Evolutionary conservation across 805 yeast genomes (phyloP).

Genomic region (Myxozyma mucilagina): DNA sequence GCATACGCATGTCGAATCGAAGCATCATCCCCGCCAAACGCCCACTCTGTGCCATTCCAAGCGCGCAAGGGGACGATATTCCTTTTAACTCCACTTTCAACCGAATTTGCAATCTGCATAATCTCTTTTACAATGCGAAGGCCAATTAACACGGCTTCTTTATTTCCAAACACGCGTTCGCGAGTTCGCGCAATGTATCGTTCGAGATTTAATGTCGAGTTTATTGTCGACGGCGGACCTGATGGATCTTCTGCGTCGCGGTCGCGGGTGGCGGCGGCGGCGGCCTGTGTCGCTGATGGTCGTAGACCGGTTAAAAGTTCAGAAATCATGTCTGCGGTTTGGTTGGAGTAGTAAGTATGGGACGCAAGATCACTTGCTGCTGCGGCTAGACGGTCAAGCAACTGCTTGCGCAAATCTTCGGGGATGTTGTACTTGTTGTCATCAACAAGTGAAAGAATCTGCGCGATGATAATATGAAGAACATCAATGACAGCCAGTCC

Average conservation of each 20-base stretch:
- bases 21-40: constrained; percentile 1
- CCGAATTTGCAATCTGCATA: constrained; percentile 21
- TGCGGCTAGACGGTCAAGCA: constrained; percentile 50
- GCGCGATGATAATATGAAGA: constrained; percentile 23
- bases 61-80: constrained; percentile 22
- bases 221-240: constrained; percentile 23
- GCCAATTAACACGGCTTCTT: constrained; percentile 14
- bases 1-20: constrained; percentile 19
- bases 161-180: not conserved
- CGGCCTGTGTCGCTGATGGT: not conserved
- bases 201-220: constrained; percentile 19
- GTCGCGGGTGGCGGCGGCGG: not conserved
- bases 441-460: constrained; percentile 44
- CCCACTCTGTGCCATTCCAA: constrained; percentile 28
- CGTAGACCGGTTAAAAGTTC: constrained; percentile 51
- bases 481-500: constrained; percentile 85
- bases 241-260: not conserved
- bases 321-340: constrained; percentile 74
- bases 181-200: constrained; percentile 8
- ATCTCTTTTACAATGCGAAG: constrained; percentile 20
- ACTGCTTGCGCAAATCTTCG: constrained; percentile 23
- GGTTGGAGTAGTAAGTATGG: constrained; percentile 84
- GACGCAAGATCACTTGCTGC: constrained; percentile 70
- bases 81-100: constrained; percentile 26
- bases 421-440: not conserved